Evolutionary conservation across 129 eudicot genomes (phyloP).

Genomic region (Scalesia atractyloides): DNA sequence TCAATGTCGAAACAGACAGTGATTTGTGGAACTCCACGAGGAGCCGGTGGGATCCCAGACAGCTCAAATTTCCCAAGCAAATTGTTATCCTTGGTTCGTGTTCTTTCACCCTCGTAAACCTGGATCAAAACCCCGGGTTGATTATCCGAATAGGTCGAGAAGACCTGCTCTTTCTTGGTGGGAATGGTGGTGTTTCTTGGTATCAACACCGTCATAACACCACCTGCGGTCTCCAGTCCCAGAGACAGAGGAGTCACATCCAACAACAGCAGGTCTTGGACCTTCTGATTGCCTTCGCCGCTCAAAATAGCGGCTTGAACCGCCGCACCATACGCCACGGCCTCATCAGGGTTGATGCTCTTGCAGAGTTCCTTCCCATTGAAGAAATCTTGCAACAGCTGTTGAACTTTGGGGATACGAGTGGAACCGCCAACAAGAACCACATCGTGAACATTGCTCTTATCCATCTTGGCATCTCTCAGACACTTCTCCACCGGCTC

Average conservation of each 20-base stretch:
- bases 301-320: slow-evolving; percentile 79
- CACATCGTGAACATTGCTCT: slow-evolving; percentile 70
- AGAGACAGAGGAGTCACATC: slow-evolving; percentile 84
- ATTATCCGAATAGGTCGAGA: slow-evolving; percentile 75
- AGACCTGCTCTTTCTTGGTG: slow-evolving; percentile 83
- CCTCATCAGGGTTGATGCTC: slow-evolving; percentile 91
- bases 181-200: slow-evolving; percentile 86
- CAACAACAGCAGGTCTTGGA: slow-evolving; percentile 68
- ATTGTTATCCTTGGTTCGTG: slow-evolving; percentile 74
- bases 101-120: slow-evolving; percentile 72
- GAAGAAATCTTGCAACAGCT: slow-evolving; percentile 72
- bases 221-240: slow-evolving; percentile 80
- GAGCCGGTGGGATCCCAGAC: slow-evolving; percentile 83
- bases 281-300: slow-evolving; percentile 86
- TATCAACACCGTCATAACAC: slow-evolving; percentile 77
- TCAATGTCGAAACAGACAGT: slow-evolving; percentile 80
- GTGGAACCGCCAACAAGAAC: slow-evolving; percentile 91
- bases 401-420: slow-evolving; percentile 85
- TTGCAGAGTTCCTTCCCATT: slow-evolving; percentile 84
- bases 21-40: slow-evolving; percentile 81
- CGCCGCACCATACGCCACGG: slow-evolving; percentile 87
- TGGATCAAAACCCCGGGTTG: slow-evolving; percentile 81
- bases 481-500: slow-evolving; percentile 91
- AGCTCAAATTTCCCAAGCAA: slow-evolving; percentile 75
- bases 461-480: slow-evolving; percentile 92